Conservation (phyloP, 768 basidiomycete species). For the Lactifluus piperatus region DNA sequence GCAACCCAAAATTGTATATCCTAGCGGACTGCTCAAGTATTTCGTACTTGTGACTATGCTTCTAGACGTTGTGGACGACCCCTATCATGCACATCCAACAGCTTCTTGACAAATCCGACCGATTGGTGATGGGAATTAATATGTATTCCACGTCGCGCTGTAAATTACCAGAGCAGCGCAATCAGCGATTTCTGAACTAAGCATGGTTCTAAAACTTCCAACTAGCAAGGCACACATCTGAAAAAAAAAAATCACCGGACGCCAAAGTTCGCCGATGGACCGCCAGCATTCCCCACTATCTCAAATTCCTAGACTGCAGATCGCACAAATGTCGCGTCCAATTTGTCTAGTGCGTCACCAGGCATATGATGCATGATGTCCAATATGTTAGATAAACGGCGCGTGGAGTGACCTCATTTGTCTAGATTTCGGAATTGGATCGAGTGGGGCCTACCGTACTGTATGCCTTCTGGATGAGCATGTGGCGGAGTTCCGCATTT, state of each 20-base stretch:
- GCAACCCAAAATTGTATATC: background rate
- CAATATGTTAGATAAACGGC: background rate
- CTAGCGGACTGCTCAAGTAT: background rate
- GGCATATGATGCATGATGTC: background rate
- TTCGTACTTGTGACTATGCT: background rate
- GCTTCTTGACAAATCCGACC: conserved; percentile 11
- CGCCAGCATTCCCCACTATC: background rate
- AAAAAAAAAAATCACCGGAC: background rate
- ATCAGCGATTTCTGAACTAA: background rate
- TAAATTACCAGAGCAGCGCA: background rate
- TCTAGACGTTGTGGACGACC: background rate
- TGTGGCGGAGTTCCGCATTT: background rate
- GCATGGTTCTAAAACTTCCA: background rate
- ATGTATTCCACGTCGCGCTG: background rate
- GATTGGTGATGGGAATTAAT: conserved; percentile 14
- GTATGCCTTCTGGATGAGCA: background rate
- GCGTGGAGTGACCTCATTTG: background rate
- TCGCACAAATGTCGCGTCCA: background rate
- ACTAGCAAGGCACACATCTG: background rate
- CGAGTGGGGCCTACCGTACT: background rate
- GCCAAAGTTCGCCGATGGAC: background rate
- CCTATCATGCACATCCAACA: conserved; percentile 1
- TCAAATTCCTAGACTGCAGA: background rate
- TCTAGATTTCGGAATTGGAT: background rate
- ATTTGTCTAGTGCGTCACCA: background rate